These are phyloP conservation scores for Berberis vulgaris DNA, from an alignment of 164 flowering plant species.

Conservation along the genomic window DNA sequence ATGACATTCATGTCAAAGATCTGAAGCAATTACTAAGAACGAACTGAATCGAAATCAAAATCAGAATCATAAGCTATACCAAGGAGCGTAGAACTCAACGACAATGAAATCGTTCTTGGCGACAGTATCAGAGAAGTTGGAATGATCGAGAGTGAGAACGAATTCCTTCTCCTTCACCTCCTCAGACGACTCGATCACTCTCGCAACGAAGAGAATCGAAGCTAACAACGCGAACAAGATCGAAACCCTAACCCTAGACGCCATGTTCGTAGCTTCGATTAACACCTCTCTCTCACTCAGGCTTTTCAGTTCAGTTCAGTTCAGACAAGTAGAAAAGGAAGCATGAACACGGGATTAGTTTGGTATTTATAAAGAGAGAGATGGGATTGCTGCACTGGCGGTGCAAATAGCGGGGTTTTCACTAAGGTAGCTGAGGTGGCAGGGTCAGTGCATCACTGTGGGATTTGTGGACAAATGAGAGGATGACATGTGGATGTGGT, in stretches of 20 bases:
- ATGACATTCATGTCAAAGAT: background rate
- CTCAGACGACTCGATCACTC: conserved; percentile 9
- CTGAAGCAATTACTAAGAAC: background rate
- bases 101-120: conserved; percentile 63
- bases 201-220: conserved; percentile 13
- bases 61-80: conserved; percentile 28
- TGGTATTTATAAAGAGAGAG: no score
- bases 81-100: conserved; percentile 94
- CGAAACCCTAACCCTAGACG: conserved; percentile 18
- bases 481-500: no score
- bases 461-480: no score
- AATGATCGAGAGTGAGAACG: conserved; percentile 66
- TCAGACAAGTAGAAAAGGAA: background rate
- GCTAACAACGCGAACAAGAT: conserved; percentile 15
- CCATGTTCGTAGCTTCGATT: background rate
- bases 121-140: conserved; percentile 65
- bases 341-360: background rate
- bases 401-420: no score
- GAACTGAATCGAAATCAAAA: background rate
- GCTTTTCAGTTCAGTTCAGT: background rate
- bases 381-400: no score
- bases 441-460: no score
- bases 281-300: background rate
- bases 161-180: conserved; percentile 25
- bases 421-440: no score